Conservation (phyloP, 495 filamentous ascomycete species). For the Polyplosphaeria fusca region DNA sequence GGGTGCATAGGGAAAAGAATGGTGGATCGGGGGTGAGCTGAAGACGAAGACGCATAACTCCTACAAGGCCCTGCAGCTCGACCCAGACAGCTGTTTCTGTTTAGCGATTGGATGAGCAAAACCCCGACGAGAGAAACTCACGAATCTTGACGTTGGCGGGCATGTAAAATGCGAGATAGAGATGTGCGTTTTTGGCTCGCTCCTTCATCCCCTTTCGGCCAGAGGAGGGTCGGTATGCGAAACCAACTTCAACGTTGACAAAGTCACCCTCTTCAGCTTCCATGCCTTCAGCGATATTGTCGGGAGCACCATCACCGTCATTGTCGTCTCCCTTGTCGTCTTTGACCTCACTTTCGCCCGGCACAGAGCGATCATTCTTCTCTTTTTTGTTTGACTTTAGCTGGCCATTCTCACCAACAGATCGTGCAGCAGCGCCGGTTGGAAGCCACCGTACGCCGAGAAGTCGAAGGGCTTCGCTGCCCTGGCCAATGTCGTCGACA, state of each 20-base stretch:
- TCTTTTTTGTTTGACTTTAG: conserved; percentile 41
- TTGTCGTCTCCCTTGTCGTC: conserved; percentile 40
- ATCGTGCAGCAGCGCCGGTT: conserved; percentile 57
- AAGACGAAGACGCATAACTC: conserved; percentile 61
- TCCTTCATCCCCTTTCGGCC: conserved; percentile 52
- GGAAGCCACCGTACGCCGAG: conserved; percentile 66
- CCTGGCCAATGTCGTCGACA: conserved; percentile 67
- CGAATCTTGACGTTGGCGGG: conserved; percentile 56
- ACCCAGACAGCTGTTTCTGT: conserved; percentile 59
- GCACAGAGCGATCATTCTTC: conserved; percentile 51
- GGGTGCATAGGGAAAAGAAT: conserved; percentile 65
- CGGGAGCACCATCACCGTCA: conserved; percentile 32
- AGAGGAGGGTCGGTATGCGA: conserved; percentile 60
- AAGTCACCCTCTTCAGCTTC: conserved; percentile 73
- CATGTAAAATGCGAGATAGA: conserved; percentile 67
- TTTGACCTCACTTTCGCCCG: conserved; percentile 43
- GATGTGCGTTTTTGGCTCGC: conserved; percentile 66
- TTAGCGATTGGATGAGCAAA: conserved; percentile 29
- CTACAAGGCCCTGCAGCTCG: conserved; percentile 63
- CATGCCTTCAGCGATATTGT: conserved; percentile 59
- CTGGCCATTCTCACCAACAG: conserved; percentile 55
- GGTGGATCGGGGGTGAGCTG: conserved; percentile 70
- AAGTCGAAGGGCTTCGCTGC: conserved; percentile 61
- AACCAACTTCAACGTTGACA: conserved; percentile 66
- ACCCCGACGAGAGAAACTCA: conserved; percentile 8